Evolutionary conservation across 345 rosid species (phyloP), one percentile per base, ranked within the genome.

Genomic region (Laguncularia racemosa): DNA sequence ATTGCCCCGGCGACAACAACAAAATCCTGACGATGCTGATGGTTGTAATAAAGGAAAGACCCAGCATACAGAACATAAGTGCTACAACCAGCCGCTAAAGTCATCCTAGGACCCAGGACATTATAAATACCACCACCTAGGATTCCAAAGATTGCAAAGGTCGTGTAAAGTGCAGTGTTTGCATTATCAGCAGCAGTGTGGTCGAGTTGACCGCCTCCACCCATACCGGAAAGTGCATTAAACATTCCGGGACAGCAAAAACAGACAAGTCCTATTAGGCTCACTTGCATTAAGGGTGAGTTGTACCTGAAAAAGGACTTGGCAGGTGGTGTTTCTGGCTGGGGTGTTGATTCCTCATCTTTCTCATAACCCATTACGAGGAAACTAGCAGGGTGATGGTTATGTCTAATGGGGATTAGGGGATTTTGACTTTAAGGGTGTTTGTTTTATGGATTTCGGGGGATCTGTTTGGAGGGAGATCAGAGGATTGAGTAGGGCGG

Each of bases 241-340:
- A 89, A 92, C 91, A 92, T 92, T 2, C 95, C 95, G 0, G 98
- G 98, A 43, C 96, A 92, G 60, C 98, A 92, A 71, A 92, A 92
- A 57, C 98, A 92, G 48, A 92, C 98, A 9, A 92, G 62, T 0
- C 95, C 98, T 46, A 92, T 86, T 19, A 89, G 70, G 54, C 54
- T 55, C 12, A 92, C 84, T 61, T 92, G 98, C 3, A 79, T 65
- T 0, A 88, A 61, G 1, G 98, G 98, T 0, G 96, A 91, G 63
- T 88, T 91, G 78, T 82, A 78, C 18, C 95, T 70, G 57, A 80
- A 67, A 16, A 46, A 38, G 8, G 84, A 68, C 53, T 45, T 59
- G 14, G 28, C 38, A 52, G 15, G 50, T 13, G 69, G 48, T 9
- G 52, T 33, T 33, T 33, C 40, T 33, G 40, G 40, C 40, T 33